A percentile compares a stretch with the other conserved stretches of the same genome.
Evolutionary conservation across 257 asterid species (phyloP).

Genomic region (Hygrophila difformis): DNA sequence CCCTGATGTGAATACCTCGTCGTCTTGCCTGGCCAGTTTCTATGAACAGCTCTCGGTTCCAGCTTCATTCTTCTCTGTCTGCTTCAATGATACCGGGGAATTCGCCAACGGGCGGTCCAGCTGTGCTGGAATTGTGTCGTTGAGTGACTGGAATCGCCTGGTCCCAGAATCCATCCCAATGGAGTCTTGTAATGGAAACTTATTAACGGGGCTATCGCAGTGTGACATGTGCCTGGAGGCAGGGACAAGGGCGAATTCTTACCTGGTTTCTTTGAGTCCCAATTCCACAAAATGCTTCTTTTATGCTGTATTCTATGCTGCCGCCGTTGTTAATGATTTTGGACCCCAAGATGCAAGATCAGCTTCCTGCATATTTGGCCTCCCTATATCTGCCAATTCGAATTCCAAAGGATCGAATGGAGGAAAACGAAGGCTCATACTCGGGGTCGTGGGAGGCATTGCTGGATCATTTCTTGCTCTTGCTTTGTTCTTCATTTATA

Average conservation of each 20-base stretch:
- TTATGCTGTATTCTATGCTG: constrained; percentile 69
- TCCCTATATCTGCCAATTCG: constrained; percentile 22
- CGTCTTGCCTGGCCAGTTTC: constrained; percentile 61
- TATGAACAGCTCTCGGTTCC: constrained; percentile 51
- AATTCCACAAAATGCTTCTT: constrained; percentile 56
- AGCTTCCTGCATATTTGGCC: constrained; percentile 52
- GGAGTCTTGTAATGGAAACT: constrained; percentile 39
- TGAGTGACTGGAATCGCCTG: constrained; percentile 27
- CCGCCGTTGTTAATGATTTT: constrained; percentile 58
- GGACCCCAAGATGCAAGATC: constrained; percentile 66
- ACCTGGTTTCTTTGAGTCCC: constrained; percentile 51
- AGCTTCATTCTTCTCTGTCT: constrained; percentile 39
- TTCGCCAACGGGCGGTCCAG: constrained; percentile 38
- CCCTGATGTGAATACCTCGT: constrained; percentile 49
- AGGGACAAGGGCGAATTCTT: constrained; percentile 46
- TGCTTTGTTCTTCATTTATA: constrained; percentile 23
- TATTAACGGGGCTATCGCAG: constrained; percentile 36
- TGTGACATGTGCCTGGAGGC: constrained; percentile 72
- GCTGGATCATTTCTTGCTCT: constrained; percentile 22
- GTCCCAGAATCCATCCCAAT: constrained; percentile 21
- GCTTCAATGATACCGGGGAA: constrained; percentile 57
- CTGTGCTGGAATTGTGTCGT: constrained; percentile 43
- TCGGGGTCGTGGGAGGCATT: constrained; percentile 49
- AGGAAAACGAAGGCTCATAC: constrained; percentile 22
- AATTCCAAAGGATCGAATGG: constrained; percentile 18